These are phyloP conservation scores for Capsicum rhomboideum DNA, from an alignment of 257 asterid genomes.

Conservation along the genomic window DNA sequence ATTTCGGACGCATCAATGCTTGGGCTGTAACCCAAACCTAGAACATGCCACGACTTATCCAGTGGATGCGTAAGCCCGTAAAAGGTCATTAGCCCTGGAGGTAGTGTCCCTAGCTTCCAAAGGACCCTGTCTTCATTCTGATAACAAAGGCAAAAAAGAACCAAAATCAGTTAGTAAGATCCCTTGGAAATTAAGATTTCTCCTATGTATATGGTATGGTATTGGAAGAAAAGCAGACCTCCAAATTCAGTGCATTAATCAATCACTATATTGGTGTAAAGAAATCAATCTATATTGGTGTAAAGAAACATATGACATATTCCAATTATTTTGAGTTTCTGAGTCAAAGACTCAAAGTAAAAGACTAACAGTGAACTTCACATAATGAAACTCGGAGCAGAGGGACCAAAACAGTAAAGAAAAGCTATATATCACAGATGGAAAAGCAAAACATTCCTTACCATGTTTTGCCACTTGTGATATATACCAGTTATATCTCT, in stretches of 20 bases:
- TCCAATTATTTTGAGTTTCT: neutral
- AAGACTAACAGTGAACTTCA: neutral
- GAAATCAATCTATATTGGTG: neutral
- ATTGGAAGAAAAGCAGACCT: neutral
- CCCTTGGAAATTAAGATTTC: neutral
- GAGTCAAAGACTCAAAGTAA: neutral
- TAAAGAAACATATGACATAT: neutral
- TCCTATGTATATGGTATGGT: neutral
- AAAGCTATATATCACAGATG: neutral
- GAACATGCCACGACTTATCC: conserved; percentile 96
- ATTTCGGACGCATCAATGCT: conserved; percentile 69
- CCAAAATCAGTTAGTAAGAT: neutral
- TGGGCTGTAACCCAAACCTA: conserved; percentile 92
- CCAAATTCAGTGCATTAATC: neutral
- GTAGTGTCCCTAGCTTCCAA: conserved; percentile 97
- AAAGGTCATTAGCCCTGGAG: conserved; percentile 92
- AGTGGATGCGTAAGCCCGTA: conserved; percentile 94
- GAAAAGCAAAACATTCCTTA: conserved; percentile 12
- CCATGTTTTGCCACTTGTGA: conserved; percentile 99
- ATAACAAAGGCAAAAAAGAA: conserved; percentile 1
- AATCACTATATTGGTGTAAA: neutral
- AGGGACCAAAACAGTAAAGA: neutral
- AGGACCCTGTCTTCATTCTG: conserved; percentile 87
- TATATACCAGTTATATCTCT: conserved; percentile 95
- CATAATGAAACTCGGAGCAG: neutral